Percentiles rank a stretch among this genome's conserved stretches.
Conservation (phyloP, 352 stramenopile species). For the Globisporangium iwayamae region DNA sequence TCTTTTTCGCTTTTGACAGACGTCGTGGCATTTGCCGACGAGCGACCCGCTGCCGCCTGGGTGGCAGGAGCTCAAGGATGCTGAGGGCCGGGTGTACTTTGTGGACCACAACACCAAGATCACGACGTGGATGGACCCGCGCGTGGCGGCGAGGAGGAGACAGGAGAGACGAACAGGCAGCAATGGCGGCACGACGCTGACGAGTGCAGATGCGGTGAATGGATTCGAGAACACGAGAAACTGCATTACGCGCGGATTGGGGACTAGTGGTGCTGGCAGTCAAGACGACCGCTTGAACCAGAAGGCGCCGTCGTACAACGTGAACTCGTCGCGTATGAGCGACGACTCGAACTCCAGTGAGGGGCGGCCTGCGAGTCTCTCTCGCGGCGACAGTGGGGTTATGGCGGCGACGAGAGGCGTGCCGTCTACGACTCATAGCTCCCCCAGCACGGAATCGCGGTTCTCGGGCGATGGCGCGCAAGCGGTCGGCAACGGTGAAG, state of each 20-base stretch:
- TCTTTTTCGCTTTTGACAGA: conserved; percentile 30
- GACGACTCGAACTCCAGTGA: conserved; percentile 15
- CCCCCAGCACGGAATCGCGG: not conserved
- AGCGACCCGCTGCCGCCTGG: conserved; percentile 59
- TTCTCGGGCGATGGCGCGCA: not conserved
- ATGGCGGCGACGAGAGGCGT: not conserved
- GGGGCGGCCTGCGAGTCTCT: not conserved
- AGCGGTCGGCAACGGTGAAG: not conserved
- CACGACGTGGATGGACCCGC: conserved; percentile 81
- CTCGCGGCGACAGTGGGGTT: not conserved
- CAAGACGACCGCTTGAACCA: conserved; percentile 6
- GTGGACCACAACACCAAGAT: conserved; percentile 73
- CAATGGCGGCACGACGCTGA: conserved; percentile 16
- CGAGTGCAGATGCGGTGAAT: conserved; percentile 11
- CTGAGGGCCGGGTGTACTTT: conserved; percentile 76
- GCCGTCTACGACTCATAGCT: not conserved
- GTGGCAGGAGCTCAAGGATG: conserved; percentile 80
- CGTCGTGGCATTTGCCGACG: conserved; percentile 76
- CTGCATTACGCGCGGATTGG: not conserved
- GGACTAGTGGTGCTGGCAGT: not conserved
- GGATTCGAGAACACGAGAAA: not conserved
- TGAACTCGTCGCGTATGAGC: conserved; percentile 7
- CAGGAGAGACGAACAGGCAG: conserved; percentile 8
- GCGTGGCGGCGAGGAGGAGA: conserved; percentile 27
- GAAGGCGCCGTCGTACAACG: conserved; percentile 3